These are phyloP conservation scores for Thalassia testudinum DNA, from an alignment of 116 monocot species.

Conservation along the genomic window DNA sequence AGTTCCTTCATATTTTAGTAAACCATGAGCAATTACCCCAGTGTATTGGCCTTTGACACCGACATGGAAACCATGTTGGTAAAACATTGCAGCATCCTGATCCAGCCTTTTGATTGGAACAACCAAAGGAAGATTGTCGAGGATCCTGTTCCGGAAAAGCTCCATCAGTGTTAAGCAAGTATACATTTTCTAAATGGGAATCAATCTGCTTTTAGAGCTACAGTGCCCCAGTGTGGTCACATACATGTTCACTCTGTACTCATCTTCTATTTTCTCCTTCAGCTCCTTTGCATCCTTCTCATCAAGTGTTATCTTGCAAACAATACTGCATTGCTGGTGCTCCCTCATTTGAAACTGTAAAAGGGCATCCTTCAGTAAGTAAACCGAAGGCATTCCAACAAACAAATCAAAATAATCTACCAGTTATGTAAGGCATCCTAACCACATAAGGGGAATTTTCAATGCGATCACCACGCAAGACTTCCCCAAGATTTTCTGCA, in stretches of 20 bases:
- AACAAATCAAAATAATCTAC: background rate
- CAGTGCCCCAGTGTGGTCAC: too few relatives aligned
- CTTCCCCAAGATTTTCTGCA: slow-evolving; percentile 91
- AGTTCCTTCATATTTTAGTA: too few relatives aligned
- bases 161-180: background rate
- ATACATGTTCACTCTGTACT: slow-evolving; percentile 69
- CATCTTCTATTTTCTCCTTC: slow-evolving; percentile 66
- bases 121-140: slow-evolving; percentile 84
- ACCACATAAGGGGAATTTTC: slow-evolving; percentile 90
- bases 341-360: slow-evolving; percentile 70
- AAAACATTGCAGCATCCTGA: slow-evolving; percentile 36
- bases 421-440: slow-evolving; percentile 6
- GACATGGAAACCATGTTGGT: slow-evolving; percentile 73
- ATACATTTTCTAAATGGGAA: background rate
- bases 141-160: slow-evolving; percentile 40
- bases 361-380: background rate
- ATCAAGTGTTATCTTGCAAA: slow-evolving; percentile 29
- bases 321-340: slow-evolving; percentile 37
- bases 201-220: too few relatives aligned
- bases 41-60: slow-evolving; percentile 59
- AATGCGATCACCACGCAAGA: slow-evolving; percentile 83
- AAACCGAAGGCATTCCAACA: background rate
- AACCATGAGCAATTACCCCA: slow-evolving; percentile 21
- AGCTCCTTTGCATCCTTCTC: slow-evolving; percentile 38
- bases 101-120: slow-evolving; percentile 58